Conservation (phyloP, 2,329 filamentous ascomycete species). For the Pseudogymnoascus sp. region DNA sequence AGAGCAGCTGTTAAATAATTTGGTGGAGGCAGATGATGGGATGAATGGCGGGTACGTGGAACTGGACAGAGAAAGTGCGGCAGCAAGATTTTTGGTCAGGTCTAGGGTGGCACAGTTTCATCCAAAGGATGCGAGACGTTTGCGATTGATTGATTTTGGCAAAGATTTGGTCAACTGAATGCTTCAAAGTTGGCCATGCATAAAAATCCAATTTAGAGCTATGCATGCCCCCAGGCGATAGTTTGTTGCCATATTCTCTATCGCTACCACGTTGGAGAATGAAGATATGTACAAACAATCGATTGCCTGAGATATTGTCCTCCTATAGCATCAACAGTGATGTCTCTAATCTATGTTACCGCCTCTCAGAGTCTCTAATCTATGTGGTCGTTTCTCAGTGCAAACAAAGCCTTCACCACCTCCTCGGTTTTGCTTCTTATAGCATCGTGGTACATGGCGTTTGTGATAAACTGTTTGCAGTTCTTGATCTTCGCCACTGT, state of each 20-base stretch:
- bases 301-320: background rate
- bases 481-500: slow-evolving; percentile 70
- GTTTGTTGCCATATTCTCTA: background rate
- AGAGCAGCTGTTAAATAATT: slow-evolving; percentile 53
- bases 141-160: slow-evolving; percentile 59
- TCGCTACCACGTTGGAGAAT: background rate
- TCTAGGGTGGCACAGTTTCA: slow-evolving; percentile 63
- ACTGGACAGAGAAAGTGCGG: slow-evolving; percentile 54
- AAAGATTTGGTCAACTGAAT: slow-evolving; percentile 51
- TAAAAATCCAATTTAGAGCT: background rate
- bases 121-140: slow-evolving; percentile 52
- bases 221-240: background rate
- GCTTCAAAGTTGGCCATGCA: background rate
- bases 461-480: slow-evolving; percentile 77
- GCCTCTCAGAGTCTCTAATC: slow-evolving; percentile 35
- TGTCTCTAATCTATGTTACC: too few species aligned
- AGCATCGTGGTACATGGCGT: slow-evolving; percentile 81
- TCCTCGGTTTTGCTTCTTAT: slow-evolving; percentile 67
- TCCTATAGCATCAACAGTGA: background rate
- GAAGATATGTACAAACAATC: background rate
- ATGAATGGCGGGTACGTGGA: slow-evolving; percentile 52
- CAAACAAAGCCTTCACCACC: slow-evolving; percentile 69
- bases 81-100: slow-evolving; percentile 56
- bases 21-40: slow-evolving; percentile 48
- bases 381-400: slow-evolving; percentile 62